Evolutionary conservation across 2,329 filamentous ascomycete genomes (phyloP), one percentile per base, ranked within the genome.

Genomic region (Ascochyta lentis): DNA sequence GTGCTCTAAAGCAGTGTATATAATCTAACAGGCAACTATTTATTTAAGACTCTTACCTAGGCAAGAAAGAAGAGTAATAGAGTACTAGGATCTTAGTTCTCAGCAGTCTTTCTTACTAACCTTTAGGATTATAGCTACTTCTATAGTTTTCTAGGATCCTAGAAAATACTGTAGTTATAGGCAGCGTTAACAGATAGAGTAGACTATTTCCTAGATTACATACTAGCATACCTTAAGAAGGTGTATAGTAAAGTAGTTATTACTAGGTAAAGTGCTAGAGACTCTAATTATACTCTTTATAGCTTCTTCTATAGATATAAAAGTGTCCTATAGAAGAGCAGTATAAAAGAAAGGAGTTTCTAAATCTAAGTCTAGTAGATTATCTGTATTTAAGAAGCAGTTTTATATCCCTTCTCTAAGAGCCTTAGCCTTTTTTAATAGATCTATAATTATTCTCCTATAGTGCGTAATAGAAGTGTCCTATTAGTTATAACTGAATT

Each of bases 41-140:
- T 42, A 35, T 45, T 58, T 40, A 9, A 58, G 47, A 24, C 56
- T 50, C 22, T 58, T 58, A 1, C 56, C 47, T 16, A 58, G 15
- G 56, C 50, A 58, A 1, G 50, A 58, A 9, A 58, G 56, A 1
- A 58, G 45, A 2, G 56, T 50, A 31, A 54, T 16, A 16, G 16
- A 2, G 16, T 16, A 2, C 16, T 16, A 16, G 2, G 16, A 16
- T 16, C 16, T 16, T 16, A 16, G 16, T 16, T 16, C 2, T 1
- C 1, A 16, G 2, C 16, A 16, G 56, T 58, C 50, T 31, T 29
- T 51, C 39, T 26, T 54, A 48, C 5, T 50, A 46, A 26, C 4
- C 31, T 34, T 34, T 6, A 12, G 31, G 31, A 34, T 34, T n/a
- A 34, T 34, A 13, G 31, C 31, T 13, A 34, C 31, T 9, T 34